These are phyloP conservation scores for Sporothrix protearum DNA, from an alignment of 2,329 filamentous ascomycete species.

Conservation along the genomic window DNA sequence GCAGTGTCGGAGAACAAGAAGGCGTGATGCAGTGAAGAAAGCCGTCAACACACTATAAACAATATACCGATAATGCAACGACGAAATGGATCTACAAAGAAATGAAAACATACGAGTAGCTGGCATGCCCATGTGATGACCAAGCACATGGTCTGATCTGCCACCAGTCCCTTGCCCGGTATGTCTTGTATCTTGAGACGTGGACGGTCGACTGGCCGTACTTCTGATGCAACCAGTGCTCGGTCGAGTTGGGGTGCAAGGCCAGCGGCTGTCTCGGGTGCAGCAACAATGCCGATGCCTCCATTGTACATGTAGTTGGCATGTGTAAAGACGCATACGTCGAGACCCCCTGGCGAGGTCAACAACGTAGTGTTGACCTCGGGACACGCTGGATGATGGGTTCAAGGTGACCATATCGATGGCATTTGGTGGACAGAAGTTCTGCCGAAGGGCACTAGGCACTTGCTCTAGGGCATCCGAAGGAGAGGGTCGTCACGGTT, in stretches of 20 bases:
- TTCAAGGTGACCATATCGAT: conserved; percentile 28
- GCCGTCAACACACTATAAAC: not conserved
- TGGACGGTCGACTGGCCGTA: not conserved
- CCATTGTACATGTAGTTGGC: conserved; percentile 27
- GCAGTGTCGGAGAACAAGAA: not conserved
- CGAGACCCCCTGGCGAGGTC: not conserved
- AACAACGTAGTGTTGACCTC: conserved; percentile 23
- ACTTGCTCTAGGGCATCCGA: not conserved
- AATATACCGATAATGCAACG: not conserved
- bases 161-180: conserved; percentile 2
- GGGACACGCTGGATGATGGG: conserved; percentile 28
- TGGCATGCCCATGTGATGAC: conserved; percentile 29
- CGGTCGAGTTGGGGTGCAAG: not conserved
- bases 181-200: not conserved
- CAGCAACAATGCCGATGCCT: conserved; percentile 29
- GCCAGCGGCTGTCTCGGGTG: conserved; percentile 33
- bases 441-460: not conserved
- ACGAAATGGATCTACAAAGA: not conserved
- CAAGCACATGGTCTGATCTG: too few species aligned
- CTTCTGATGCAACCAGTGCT: not conserved
- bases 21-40: not conserved
- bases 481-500: not conserved
- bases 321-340: conserved; percentile 32
- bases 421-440: not conserved
- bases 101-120: not conserved